These are phyloP conservation scores for Liriodendron chinense DNA, from an alignment of 164 flowering plant genomes.

Conservation along the genomic window DNA sequence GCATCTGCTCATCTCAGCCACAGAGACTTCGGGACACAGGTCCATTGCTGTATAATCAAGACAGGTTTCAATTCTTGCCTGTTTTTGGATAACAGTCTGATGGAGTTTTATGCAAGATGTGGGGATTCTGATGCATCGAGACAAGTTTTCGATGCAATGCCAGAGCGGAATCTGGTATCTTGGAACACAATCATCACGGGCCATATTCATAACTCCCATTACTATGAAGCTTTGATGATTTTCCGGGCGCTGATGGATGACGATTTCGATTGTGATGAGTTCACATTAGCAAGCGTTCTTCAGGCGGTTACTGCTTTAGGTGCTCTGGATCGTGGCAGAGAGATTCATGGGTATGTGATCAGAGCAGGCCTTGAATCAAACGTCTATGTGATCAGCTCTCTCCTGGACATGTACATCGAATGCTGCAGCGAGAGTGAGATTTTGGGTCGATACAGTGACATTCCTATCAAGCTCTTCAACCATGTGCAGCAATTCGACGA, in stretches of 20 bases:
- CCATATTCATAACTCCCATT: conserved; percentile 16
- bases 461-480: conserved; percentile 25
- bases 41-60: conserved; percentile 28
- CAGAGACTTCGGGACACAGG: conserved; percentile 27
- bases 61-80: conserved; percentile 21
- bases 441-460: background rate
- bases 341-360: conserved; percentile 28
- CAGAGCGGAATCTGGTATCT: conserved; percentile 30
- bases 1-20: conserved; percentile 22
- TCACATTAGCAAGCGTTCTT: conserved; percentile 25
- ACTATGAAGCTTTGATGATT: conserved; percentile 22
- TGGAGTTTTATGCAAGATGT: conserved; percentile 34
- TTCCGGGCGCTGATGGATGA: conserved; percentile 23
- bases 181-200: conserved; percentile 33
- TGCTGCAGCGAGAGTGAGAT: conserved; percentile 26
- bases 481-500: conserved; percentile 25
- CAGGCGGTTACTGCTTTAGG: conserved; percentile 22
- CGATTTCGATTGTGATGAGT: conserved; percentile 23
- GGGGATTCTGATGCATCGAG: conserved; percentile 22
- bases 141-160: conserved; percentile 20
- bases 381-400: conserved; percentile 23
- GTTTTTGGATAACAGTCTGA: conserved; percentile 27
- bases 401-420: conserved; percentile 32
- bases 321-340: conserved; percentile 19
- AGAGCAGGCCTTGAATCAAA: conserved; percentile 28